Base-by-base conservation (phyloP, 1,139 yeast species). In the Geotrichum histeridarum region DNA sequence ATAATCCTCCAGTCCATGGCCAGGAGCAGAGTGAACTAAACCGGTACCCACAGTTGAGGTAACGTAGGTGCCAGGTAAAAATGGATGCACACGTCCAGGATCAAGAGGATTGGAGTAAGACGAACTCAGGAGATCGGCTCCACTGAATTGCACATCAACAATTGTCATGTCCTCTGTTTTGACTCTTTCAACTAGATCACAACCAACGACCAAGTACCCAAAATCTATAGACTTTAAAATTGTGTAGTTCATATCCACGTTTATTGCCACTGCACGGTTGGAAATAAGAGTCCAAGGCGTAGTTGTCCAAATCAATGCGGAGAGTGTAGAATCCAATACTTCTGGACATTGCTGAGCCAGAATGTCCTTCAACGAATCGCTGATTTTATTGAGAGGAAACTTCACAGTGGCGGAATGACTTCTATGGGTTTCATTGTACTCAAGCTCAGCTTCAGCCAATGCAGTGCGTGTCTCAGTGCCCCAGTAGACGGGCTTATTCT, bases 271-370 rank as follows among this genome's bases (percentile, higher is more conserved):
- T 0, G 98, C 98, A 59, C 78, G 77, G 66, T 94, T 93, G 0
- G 96, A 85, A 1, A 89, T 87, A 38, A 94, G 74, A 0, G 99
- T 94, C 99, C 99, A 93, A 0, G 99, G 98, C 0, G 99, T 93
- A 1, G 97, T 90, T 0, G 99, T 93, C 99, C 99, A 93, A 54
- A 93, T 88, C 2, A 70, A 66, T 8, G 68, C 63, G 17, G 59
- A 57, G 2, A 64, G 49, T 6, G 30, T 4, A 9, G 8, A 31
- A 9, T 30, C 47, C 11, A 39, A 42, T 8, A 35, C 17, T 17
- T 47, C 53, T 2, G 54, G 42, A 12, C 39, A 31, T 14, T 50
- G 31, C 2, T 37, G 37, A 4, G 36, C 42, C 8, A 48, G 18
- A 8, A 48, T 37, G 31, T 32, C 22, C 22, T 32, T 43, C 18